A percentile compares a stretch with the other conserved stretches of the same genome.
These are phyloP conservation scores for Eucalyptus regnans DNA, from an alignment of 345 rosid genomes.

Conservation along the genomic window DNA sequence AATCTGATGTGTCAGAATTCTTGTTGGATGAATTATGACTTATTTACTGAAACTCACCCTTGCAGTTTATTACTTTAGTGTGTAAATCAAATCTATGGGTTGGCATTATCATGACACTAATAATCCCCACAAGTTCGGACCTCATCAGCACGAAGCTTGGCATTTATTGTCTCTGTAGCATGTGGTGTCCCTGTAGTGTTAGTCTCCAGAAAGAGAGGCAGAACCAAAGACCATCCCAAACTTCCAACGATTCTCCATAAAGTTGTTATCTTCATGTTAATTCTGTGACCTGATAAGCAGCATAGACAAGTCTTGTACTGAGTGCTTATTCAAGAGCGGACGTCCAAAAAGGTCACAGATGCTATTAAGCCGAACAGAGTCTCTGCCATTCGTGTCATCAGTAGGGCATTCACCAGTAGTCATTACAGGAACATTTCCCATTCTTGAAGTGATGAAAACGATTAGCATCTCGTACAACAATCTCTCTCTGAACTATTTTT, in stretches of 20 bases:
- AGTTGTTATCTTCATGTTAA: neutral
- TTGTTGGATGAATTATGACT: neutral
- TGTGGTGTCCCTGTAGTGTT: neutral
- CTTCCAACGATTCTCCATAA: neutral
- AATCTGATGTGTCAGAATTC: neutral
- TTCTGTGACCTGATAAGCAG: neutral
- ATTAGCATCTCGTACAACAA: constrained; percentile 21
- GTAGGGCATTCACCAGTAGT: constrained; percentile 9
- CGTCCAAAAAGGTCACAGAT: neutral
- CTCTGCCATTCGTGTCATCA: neutral
- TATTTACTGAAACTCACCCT: neutral
- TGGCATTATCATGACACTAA: neutral
- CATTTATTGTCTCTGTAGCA: neutral
- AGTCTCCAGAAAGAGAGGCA: neutral
- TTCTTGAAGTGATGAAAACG: constrained; percentile 20
- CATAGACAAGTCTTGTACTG: neutral
- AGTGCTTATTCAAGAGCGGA: neutral
- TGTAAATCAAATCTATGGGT: neutral
- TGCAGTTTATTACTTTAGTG: neutral
- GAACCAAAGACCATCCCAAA: neutral
- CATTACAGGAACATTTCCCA: constrained; percentile 23
- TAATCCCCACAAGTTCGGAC: neutral
- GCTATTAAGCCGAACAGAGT: neutral
- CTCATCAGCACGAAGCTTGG: neutral
- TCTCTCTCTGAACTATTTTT: constrained; percentile 10